Base-by-base conservation (phyloP, 2,329 filamentous ascomycete genomes). In the Amauroascus verrucosus region DNA sequence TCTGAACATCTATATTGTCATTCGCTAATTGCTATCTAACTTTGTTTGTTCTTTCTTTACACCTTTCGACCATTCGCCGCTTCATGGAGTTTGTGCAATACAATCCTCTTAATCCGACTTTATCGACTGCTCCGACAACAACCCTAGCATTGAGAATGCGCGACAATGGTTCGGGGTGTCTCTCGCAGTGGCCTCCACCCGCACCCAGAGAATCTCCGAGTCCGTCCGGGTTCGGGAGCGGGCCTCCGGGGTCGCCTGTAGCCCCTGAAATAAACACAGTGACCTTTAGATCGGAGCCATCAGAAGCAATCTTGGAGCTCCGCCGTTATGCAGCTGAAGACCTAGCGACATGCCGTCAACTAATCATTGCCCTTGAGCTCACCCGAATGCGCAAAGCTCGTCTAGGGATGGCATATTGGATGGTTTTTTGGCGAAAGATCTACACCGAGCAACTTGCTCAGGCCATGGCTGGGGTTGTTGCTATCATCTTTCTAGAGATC, bases 321-420 rank as follows among this genome's bases (percentile, higher is more conserved):
- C 62, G 63, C 20, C 48, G 53, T 6, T 57, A 59, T 35, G 63
- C 62, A 13, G 48, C 61, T 8, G 51, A 61, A 13, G 61, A 64
- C 7, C 61, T 67, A 18, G 40, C 48, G 6, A 57, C 59, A 24
- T 66, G 64, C 54, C 63, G 63, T 28, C 56, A 59, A 20, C 57
- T 63, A 43, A 62, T 67, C 38, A 55, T 61, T 6, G 57, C 55
- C 3, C 61, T 66, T 6, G 65, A 67, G 47, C 28, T 65, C 18
- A 65, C 59, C 1, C 63, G 65, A 14, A 61, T 67, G 51, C 58
- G 59, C 54, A 65, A 64, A 30, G 61, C 65, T 7, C 62, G 65
- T 18, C 57, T 57, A 16, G 65, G 65, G 2, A 48, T 64, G 26
- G 54, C 54, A 32, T 55, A 61, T 48, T 67, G 65, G 65, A 53